phyloP scores from a whole-genome alignment of 495 filamentous ascomycete genomes.

The Terfezia claveryi region DNA sequence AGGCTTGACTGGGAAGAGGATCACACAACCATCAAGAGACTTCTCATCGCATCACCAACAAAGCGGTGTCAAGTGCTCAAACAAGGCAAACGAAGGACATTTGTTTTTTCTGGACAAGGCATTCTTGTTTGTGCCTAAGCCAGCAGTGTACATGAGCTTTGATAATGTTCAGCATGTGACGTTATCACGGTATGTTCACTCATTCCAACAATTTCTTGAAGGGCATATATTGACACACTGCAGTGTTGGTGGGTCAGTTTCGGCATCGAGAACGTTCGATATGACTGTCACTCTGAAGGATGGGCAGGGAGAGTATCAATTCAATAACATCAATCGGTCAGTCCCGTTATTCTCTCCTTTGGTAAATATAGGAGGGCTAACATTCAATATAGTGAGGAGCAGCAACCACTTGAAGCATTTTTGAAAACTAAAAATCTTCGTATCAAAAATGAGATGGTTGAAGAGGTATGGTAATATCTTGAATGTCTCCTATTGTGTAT shows the following conservation, averaged over 20 bases:
- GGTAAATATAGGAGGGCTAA: conserved; percentile 4
- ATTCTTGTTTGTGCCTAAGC: conserved; percentile 97
- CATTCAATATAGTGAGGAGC: conserved; percentile 44
- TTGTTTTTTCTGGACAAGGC: conserved; percentile 94
- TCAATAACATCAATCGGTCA: conserved; percentile 94
- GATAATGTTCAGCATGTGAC: conserved; percentile 75
- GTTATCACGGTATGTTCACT: conserved; percentile 40
- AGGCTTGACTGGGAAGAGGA: conserved; percentile 78
- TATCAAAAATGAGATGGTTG: conserved; percentile 89
- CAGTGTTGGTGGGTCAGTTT: conserved; percentile 75
- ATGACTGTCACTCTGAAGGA: conserved; percentile 76
- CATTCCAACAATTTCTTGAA: not conserved
- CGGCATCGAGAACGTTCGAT: conserved; percentile 87
- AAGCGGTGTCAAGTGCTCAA: conserved; percentile 93
- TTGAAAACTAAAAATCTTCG: conserved; percentile 81
- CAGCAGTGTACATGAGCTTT: conserved; percentile 84
- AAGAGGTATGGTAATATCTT: conserved; percentile 29
- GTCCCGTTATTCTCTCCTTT: conserved; percentile 4
- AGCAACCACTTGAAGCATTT: conserved; percentile 84
- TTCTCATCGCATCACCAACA: conserved; percentile 83
- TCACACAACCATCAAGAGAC: conserved; percentile 80
- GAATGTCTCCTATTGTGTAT: not conserved
- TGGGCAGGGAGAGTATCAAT: conserved; percentile 61
- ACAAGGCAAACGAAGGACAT: conserved; percentile 95
- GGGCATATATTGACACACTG: conserved; percentile 2